A percentile compares a stretch with the other conserved stretches of the same genome.
phyloP scores from a whole-genome alignment of 31 red algal genomes.

The Pterothamnion heteromorphum region DNA sequence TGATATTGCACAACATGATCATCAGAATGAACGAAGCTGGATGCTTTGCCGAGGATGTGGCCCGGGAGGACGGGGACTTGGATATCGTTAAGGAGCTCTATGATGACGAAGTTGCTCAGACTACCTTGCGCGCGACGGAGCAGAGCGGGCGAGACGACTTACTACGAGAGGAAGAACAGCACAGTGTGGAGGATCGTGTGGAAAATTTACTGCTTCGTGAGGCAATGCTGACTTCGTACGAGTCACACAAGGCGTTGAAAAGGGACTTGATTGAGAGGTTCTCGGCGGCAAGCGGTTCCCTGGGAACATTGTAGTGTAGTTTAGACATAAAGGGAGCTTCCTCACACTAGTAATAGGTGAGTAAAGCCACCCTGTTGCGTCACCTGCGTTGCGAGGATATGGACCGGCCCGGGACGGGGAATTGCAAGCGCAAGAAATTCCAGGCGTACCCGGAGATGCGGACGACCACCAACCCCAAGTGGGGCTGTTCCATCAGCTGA shows the following conservation, averaged over 20 bases:
- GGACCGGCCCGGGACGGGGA: too few species aligned
- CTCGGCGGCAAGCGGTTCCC: too few species aligned
- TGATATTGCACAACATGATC: background rate
- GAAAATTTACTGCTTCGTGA: background rate
- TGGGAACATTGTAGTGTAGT: too few species aligned
- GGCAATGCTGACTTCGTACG: conserved; percentile 6
- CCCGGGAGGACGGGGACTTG: background rate
- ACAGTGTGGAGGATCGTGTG: background rate
- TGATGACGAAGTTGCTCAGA: background rate
- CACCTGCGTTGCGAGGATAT: too few species aligned
- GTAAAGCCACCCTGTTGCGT: too few species aligned
- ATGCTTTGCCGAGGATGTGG: background rate
- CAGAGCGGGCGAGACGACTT: background rate
- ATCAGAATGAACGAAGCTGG: background rate
- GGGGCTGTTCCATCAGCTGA: too few species aligned
- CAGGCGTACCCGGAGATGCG: too few species aligned
- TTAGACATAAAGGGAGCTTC: too few species aligned
- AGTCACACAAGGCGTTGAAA: background rate
- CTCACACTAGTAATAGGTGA: too few species aligned
- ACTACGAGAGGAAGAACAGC: background rate
- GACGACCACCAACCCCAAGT: too few species aligned
- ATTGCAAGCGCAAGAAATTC: too few species aligned
- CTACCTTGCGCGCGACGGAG: background rate
- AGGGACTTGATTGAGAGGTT: background rate
- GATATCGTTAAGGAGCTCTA: background rate